Evolutionary conservation across 1,284 basidiomycete species (phyloP), one percentile per base, ranked within the genome.

Genomic region (Ceratobasidium sp.): DNA sequence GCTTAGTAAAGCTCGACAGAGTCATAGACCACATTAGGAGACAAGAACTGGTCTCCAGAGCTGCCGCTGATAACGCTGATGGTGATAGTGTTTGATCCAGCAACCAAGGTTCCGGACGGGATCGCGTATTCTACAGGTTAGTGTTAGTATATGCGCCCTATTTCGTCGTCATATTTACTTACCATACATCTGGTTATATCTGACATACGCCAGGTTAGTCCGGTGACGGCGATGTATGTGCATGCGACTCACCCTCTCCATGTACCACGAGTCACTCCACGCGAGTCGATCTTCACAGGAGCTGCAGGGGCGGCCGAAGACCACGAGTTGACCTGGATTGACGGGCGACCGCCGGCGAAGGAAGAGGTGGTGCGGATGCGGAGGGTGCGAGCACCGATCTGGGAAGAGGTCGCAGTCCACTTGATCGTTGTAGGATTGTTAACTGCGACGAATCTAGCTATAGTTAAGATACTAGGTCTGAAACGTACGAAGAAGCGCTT

Each of bases 361-460:
- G 79, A 77, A 10, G 66, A 77, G 18, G 75, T 77, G 6, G 75
- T 77, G 7, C 75, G 75, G 23, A 77, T 77, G 53, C 75, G 75
- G 9, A 77, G 63, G 3, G 75, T 77, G 20, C 75, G 75, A 40
- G 75, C 73, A 7, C 73, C 73, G 33, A 67, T 76, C 23, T 76
- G 73, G 26, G 73, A 66, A 26, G 73, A 76, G 18, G 69, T 75
- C 12, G 79, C 75, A 9, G 78, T 79, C 33, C 79, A 79, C 51
- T 80, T 79, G 78, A 80, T 80, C 0, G 78, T 80, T 1, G 70
- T 70, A 13, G 77, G 77, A 53, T 69, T 78, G 64, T 78, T 78
- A 49, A 79, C 64, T 2, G 80, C 83, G 82, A 86, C 84, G 84
- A 86, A 87, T 26, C 84, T 76, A 46, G 4, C 26, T 28, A 15